phyloP scores from a whole-genome alignment of 2,329 filamentous ascomycete species.

The Aspergillus floridensis region DNA sequence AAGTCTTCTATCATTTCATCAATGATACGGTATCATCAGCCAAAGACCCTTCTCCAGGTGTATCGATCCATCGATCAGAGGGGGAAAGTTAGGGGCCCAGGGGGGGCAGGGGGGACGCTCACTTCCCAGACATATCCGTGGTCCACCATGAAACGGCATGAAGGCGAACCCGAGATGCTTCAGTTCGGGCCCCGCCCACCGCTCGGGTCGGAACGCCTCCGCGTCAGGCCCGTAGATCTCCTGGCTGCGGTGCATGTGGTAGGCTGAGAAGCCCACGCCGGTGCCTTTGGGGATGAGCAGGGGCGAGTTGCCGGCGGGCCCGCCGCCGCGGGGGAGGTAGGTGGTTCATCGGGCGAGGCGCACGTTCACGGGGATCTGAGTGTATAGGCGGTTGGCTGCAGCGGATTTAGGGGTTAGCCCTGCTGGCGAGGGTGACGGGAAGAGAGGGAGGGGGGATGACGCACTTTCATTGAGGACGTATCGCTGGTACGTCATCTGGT shows the following conservation, averaged over 20 bases:
- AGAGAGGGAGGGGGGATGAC: background rate
- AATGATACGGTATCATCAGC: background rate
- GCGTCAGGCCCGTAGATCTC: slow-evolving; percentile 30
- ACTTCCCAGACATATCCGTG: slow-evolving; percentile 40
- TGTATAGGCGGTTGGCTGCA: slow-evolving; percentile 6
- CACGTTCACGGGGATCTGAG: slow-evolving; percentile 14
- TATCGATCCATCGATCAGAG: no score
- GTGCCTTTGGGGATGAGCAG: slow-evolving; percentile 24
- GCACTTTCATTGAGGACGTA: slow-evolving; percentile 14
- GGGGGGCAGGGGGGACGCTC: background rate
- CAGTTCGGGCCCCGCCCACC: slow-evolving; percentile 25
- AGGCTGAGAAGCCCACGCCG: slow-evolving; percentile 18
- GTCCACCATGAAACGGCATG: slow-evolving; percentile 45
- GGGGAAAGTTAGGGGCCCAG: no score
- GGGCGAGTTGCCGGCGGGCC: slow-evolving; percentile 27
- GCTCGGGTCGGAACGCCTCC: slow-evolving; percentile 29
- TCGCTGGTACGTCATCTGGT: slow-evolving; percentile 16
- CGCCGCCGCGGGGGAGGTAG: slow-evolving; percentile 30
- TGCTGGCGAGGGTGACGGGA: background rate
- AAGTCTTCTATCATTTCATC: background rate
- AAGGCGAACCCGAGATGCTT: slow-evolving; percentile 37
- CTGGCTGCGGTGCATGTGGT: slow-evolving; percentile 30
- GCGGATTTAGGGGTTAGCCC: background rate
- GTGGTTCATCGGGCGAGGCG: slow-evolving; percentile 20
- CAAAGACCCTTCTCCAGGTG: no score